Evolutionary conservation across 2,329 filamentous ascomycete species (phyloP), one percentile per base, ranked within the genome.

Genomic region (Ascochyta rabiei): DNA sequence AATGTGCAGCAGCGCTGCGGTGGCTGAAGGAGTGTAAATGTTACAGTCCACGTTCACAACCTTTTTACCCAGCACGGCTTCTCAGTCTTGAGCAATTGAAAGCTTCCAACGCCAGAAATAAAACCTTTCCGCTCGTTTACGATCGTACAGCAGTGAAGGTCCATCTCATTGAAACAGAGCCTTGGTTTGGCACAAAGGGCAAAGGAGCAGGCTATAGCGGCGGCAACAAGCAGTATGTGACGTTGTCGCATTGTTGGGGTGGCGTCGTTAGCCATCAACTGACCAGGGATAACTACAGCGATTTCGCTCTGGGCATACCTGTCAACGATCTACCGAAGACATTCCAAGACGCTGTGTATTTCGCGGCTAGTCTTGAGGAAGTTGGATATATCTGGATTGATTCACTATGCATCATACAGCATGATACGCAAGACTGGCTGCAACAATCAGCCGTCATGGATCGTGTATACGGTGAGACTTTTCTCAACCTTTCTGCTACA

Each of bases 401-500:
- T 15, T 37, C 34, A 4, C 34, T 37, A 9, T 37, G 34, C 8
- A 37, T 37, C 18, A 37, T 19, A 10, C 10, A 18, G 15, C 21
- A 24, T 24, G 50, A 55, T 2, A 18, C 42, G 18, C 33, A 44
- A 19, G 66, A 70, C 19, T 67, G 65, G 64, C 21, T 62, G 2
- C 38, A 59, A 7, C 55, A 67, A 38, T 57, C 48, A 12, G 34
- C 43, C 2, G 6, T 42, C 2, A 68, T 67, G 63, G 57, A 55
- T 5, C 38, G 48, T 6, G 45, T 68, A 0, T 68, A 66, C 19
- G 26, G 37, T 5, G 18, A 60, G 13, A 41, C 64, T 1, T 70
- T 48, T 19, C 57, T 68, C 8, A 70, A 68, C 10, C 61, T 70
- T 0, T 68, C 66, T 7, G 64, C 67, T 1, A 68, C 67, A 4